Percentiles rank a stretch among this genome's conserved stretches.
These are phyloP conservation scores for Epichloe bromicola DNA, from an alignment of 2,329 filamentous ascomycete species.

Conservation along the genomic window DNA sequence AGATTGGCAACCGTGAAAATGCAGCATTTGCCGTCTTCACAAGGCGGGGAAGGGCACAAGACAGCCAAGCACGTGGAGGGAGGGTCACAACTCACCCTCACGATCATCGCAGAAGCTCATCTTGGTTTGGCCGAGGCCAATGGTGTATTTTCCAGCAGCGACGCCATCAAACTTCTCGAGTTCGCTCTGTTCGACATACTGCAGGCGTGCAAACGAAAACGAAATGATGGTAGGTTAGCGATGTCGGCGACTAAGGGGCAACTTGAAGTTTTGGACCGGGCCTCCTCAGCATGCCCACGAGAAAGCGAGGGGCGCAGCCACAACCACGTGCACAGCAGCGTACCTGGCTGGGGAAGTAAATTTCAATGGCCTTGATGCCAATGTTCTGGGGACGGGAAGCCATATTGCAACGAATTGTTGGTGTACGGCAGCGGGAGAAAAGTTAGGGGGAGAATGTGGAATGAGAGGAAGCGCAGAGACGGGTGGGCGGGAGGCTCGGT, in stretches of 20 bases:
- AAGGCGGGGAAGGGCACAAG: neutral
- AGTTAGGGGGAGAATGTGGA: neutral
- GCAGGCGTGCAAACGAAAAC: slow-evolving; percentile 7
- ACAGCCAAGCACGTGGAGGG: slow-evolving; percentile 6
- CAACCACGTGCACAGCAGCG: slow-evolving; percentile 17
- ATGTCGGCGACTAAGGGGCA: slow-evolving; percentile 10
- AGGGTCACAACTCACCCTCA: slow-evolving; percentile 47
- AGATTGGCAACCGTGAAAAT: neutral
- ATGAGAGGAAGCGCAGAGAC: neutral
- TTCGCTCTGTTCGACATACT: slow-evolving; percentile 77
- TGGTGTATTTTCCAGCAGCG: slow-evolving; percentile 73
- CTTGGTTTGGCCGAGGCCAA: slow-evolving; percentile 80
- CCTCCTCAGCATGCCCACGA: neutral
- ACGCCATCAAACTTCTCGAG: slow-evolving; percentile 82
- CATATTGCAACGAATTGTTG: slow-evolving; percentile 36
- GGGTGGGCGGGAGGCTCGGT: slow-evolving; percentile 4
- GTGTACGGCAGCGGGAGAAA: neutral
- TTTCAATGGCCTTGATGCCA: slow-evolving; percentile 85
- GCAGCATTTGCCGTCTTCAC: neutral
- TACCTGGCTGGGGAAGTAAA: slow-evolving; percentile 81
- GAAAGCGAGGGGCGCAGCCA: slow-evolving; percentile 2
- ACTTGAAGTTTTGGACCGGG: slow-evolving; percentile 3
- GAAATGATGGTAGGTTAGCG: slow-evolving; percentile 12
- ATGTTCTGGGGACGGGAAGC: slow-evolving; percentile 71
- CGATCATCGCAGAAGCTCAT: slow-evolving; percentile 89